These are phyloP conservation scores for Parsonsia alboflavescens DNA, from an alignment of 257 asterid genomes.

Conservation along the genomic window DNA sequence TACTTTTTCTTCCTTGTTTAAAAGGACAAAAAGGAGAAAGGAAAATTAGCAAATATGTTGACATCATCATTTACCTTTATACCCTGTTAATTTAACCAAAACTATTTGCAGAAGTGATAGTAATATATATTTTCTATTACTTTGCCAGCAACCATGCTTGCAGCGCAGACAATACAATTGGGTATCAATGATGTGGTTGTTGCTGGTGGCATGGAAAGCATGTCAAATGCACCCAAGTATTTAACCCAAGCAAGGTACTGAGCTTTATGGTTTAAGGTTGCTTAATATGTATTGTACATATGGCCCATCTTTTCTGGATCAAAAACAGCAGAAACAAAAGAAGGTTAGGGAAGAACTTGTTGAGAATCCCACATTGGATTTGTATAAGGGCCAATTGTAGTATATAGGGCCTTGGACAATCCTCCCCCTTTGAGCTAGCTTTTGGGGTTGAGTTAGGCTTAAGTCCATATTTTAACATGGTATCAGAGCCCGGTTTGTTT, in stretches of 20 bases:
- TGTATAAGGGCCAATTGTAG: no score
- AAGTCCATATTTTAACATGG: no score
- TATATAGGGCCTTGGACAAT: no score
- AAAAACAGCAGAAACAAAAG: not conserved
- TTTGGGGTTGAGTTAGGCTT: no score
- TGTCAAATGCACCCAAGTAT: slow-evolving; percentile 94
- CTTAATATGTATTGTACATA: not conserved
- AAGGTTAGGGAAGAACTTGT: not conserved
- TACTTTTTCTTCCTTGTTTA: slow-evolving; percentile 6
- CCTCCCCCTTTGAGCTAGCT: no score
- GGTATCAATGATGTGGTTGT: slow-evolving; percentile 83
- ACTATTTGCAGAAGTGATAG: slow-evolving; percentile 3
- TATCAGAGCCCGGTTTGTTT: no score
- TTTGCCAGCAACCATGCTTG: slow-evolving; percentile 77
- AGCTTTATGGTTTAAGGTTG: slow-evolving; percentile 11
- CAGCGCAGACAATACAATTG: slow-evolving; percentile 69
- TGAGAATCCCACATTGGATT: no score
- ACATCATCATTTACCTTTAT: not conserved
- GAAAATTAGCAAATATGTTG: no score
- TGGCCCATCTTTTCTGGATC: not conserved
- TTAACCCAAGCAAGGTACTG: slow-evolving; percentile 61
- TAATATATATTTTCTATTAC: slow-evolving; percentile 14
- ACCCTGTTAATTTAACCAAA: not conserved
- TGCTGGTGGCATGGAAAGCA: slow-evolving; percentile 98
- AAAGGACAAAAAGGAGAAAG: not conserved